These are phyloP conservation scores for Gyromitra esculenta DNA, from an alignment of 2,329 filamentous ascomycete species.

Conservation along the genomic window DNA sequence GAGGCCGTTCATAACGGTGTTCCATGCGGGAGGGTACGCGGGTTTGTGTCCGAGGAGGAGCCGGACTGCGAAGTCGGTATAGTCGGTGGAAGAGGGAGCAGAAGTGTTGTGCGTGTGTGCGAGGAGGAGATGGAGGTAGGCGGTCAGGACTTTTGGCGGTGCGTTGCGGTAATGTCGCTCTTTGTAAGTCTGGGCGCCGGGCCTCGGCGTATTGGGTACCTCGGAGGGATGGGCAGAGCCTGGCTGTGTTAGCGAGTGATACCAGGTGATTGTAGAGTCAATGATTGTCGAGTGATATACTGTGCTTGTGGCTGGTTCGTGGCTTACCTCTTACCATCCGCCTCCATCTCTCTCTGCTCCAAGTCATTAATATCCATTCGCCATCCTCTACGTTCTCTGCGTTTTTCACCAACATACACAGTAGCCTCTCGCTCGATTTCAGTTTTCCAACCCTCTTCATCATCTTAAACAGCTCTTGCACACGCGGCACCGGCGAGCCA, in stretches of 20 bases:
- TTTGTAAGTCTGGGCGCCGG: background rate
- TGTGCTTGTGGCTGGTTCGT: background rate
- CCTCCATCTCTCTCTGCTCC: constrained; percentile 25
- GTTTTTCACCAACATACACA: constrained; percentile 14
- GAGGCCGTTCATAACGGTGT: constrained; percentile 37
- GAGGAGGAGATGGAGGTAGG: constrained; percentile 49
- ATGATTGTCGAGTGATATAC: background rate
- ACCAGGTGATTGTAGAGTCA: too few relatives aligned
- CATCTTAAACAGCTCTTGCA: constrained; percentile 53
- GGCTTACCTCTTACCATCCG: constrained; percentile 18
- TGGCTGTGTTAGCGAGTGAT: background rate
- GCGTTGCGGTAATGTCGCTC: constrained; percentile 4
- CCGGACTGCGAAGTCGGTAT: constrained; percentile 16
- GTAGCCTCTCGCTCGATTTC: background rate
- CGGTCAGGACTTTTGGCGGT: constrained; percentile 34
- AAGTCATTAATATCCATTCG: constrained; percentile 27
- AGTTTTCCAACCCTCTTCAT: constrained; percentile 34
- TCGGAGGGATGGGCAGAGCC: background rate
- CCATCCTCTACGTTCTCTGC: constrained; percentile 23
- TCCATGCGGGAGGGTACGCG: constrained; percentile 50
- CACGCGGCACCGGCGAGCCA: constrained; percentile 44
- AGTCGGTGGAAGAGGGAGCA: background rate
- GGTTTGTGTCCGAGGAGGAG: constrained; percentile 43
- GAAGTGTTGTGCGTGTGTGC: constrained; percentile 7
- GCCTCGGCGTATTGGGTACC: background rate